Conservation (phyloP, 75 land plant species). For the Adiantum capillusveneris region DNA sequence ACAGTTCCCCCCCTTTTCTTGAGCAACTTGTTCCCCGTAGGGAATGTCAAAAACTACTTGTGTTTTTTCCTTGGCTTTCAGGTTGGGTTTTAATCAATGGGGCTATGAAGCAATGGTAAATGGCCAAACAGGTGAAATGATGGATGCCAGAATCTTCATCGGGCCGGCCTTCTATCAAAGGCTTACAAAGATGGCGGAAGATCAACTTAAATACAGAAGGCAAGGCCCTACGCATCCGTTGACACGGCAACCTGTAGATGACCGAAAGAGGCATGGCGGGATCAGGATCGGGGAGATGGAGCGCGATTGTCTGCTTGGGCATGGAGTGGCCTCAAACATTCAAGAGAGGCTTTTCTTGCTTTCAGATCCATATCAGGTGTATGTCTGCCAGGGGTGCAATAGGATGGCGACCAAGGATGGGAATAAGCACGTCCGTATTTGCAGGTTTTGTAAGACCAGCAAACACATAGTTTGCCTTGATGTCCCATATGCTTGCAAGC, state of each 20-base stretch:
- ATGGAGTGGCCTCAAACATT: slow-evolving; percentile 74
- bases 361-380: slow-evolving; percentile 62
- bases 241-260: slow-evolving; percentile 76
- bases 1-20: background rate
- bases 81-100: slow-evolving; percentile 64
- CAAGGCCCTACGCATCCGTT: slow-evolving; percentile 77
- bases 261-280: slow-evolving; percentile 70
- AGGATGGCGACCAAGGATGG: slow-evolving; percentile 35
- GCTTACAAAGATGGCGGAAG: slow-evolving; percentile 79
- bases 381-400: slow-evolving; percentile 50
- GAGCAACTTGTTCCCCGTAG: background rate
- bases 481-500: slow-evolving; percentile 85
- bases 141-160: slow-evolving; percentile 49
- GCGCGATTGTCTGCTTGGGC: slow-evolving; percentile 77
- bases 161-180: slow-evolving; percentile 83
- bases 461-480: slow-evolving; percentile 48
- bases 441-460: slow-evolving; percentile 53
- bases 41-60: background rate
- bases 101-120: slow-evolving; percentile 59
- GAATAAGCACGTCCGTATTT: slow-evolving; percentile 37
- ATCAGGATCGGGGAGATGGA: slow-evolving; percentile 94
- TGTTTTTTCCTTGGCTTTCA: slow-evolving; percentile 13
- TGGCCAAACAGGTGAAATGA: slow-evolving; percentile 58
- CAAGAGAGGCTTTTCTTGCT: slow-evolving; percentile 70
- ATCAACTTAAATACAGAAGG: slow-evolving; percentile 71